Percentiles rank a stretch among this genome's conserved stretches.
Conservation (phyloP, 1,139 yeast genomes). For the Debaryomyces fabryi region DNA sequence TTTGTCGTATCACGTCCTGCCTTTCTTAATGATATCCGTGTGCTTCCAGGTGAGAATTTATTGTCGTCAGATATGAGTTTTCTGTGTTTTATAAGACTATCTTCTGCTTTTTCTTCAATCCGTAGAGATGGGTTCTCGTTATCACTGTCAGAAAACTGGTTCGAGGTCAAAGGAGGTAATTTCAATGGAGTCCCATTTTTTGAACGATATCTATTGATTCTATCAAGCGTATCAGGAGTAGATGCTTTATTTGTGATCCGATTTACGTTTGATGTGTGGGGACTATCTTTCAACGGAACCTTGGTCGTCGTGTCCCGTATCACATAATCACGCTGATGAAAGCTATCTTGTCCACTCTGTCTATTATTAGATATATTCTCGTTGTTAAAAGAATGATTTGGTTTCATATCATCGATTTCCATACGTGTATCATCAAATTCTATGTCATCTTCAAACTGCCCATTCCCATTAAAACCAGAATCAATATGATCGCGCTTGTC, state of each 20-base stretch:
- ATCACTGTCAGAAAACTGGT: slow-evolving; percentile 7
- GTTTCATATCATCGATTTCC: slow-evolving; percentile 24
- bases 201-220: slow-evolving; percentile 13
- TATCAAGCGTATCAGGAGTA: slow-evolving; percentile 2
- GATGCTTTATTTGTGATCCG: background rate
- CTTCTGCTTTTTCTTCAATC: slow-evolving; percentile 15
- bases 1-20: background rate
- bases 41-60: slow-evolving; percentile 22
- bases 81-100: slow-evolving; percentile 19
- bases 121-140: background rate
- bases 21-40: background rate
- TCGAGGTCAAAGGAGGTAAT: slow-evolving; percentile 13
- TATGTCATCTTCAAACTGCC: slow-evolving; percentile 15
- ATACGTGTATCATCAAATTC: slow-evolving; percentile 31
- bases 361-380: slow-evolving; percentile 4
- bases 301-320: slow-evolving; percentile 20
- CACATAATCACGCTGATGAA: slow-evolving; percentile 2
- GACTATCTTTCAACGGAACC: slow-evolving; percentile 23
- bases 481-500: background rate
- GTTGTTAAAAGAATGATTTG: slow-evolving; percentile 9
- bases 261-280: background rate
- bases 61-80: slow-evolving; percentile 27
- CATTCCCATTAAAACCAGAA: background rate
- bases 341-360: background rate
- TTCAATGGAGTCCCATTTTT: slow-evolving; percentile 23